phyloP scores from a whole-genome alignment of 2,329 filamentous ascomycete species.

The Talaromyces pinophilus region DNA sequence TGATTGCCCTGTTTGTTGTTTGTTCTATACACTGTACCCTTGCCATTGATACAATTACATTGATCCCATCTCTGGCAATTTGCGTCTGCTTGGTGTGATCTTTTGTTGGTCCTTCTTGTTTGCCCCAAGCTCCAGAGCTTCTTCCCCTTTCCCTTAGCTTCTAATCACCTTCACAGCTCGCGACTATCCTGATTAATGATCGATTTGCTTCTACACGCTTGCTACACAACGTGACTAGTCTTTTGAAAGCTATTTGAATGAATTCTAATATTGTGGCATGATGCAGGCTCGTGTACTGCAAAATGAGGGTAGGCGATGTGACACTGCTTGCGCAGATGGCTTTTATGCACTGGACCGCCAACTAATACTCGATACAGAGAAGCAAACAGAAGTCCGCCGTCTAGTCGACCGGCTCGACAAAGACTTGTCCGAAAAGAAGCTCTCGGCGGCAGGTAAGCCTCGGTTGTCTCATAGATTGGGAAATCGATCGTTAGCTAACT shows the following conservation, averaged over 20 bases:
- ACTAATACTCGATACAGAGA: conserved; percentile 50
- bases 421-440: conserved; percentile 62
- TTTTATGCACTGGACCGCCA: background rate
- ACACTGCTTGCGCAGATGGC: background rate
- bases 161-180: background rate
- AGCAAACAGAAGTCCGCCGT: conserved; percentile 66
- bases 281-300: conserved; percentile 19
- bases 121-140: background rate
- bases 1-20: too few species aligned
- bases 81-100: background rate
- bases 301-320: conserved; percentile 14
- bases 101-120: background rate
- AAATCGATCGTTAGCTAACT: background rate
- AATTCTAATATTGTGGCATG: background rate
- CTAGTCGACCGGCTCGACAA: conserved; percentile 63
- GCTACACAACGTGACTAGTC: background rate
- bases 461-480: background rate
- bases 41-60: too few species aligned
- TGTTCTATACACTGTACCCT: background rate
- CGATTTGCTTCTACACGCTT: background rate
- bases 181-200: too few species aligned
- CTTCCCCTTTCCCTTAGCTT: background rate
- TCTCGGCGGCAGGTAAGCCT: conserved; percentile 60
- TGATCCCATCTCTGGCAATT: background rate
- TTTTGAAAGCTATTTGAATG: conserved; percentile 2